Evolutionary conservation across 83 land plant genomes (phyloP), one percentile per base, ranked within the genome.

Genomic region (Picea engelmannii): DNA sequence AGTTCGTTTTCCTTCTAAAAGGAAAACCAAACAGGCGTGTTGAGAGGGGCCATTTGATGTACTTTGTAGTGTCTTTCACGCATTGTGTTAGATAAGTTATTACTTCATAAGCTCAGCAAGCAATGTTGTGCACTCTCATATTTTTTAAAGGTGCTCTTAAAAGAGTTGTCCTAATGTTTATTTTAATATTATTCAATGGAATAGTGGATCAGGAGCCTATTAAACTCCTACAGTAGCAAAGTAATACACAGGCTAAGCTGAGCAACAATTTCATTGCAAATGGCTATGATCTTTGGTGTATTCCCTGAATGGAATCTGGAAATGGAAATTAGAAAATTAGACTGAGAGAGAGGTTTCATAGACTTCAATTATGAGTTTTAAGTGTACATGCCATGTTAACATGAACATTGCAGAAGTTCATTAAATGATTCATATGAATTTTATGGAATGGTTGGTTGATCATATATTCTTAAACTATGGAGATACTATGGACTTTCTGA

Each of bases 1-100:
- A 42, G 44, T 73, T 73, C n/a, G 52, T 20, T 18, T 20, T 3
- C 23, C 58, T 73, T 70, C 74, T 70, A 70, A 44, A 21, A 44
- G 58, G 77, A 13, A 12, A 73, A 73, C 13, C 24, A 55, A n/a
- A 5, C 23, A n/a, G 12, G 31, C 23, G 76, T n/a, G 55, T 49
- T 17, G 40, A 70, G 75, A 70, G 31, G 21, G 49, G 55, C 44
- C 76, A 71, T 21, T 71, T 71, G 76, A 55, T 52, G 58, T 55
- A 55, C 17, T 40, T 42, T 40, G 52, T 71, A 38, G 76, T 71
- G 76, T 6, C 76, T 20, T 6, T n/a, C 27, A 17, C 59, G 59
- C 59, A 10, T 21, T 73, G 59, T 20, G 15, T 21, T 49, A 47
- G 77, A 55, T 55, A 55, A 55, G 24, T 47, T 40, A 10, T 16